Evolutionary conservation across 2,329 filamentous ascomycete genomes (phyloP), one percentile per base, ranked within the genome.

Genomic region (Lachnum nothofagi): DNA sequence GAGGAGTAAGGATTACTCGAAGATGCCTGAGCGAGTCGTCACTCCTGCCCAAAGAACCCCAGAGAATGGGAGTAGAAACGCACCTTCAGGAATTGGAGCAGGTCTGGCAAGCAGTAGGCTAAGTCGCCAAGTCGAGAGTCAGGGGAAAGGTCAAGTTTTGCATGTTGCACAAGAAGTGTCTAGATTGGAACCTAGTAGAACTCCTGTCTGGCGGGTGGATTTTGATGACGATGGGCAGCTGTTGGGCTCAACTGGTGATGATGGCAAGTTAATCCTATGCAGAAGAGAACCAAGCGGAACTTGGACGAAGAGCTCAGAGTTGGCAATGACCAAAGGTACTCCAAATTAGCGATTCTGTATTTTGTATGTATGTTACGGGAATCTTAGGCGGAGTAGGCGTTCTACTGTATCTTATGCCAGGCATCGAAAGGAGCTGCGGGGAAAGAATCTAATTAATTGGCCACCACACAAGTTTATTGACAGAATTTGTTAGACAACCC

Each of bases 241-340:
- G 10, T 70, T 91, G 6, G 82, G 86, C 1, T 86, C 83, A 34
- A 86, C 86, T 1, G 86, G 86, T 3, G 87, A 91, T 55, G 86
- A 91, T 64, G 87, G 85, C 9, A 79, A 74, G 63, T 62, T 85
- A 50, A 67, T 82, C 59, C 79, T 80, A 53, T 84, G 81, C 62
- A 74, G 80, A 12, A 79, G 83, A 65, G 59, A 62, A 31, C 61
- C 61, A 4, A 60, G 51, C 49, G 62, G 62, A 1, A 31, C 49
- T 7, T 64, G 62, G 62, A 60, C 57, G 43, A 64, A 60, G 47
- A 62, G 60, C 29, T 59, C 62, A 1, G 61, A 63, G 42, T 48
- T 65, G 48, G 60, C 55, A 6, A 63, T 65, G 62, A 56, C 52
- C 17, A 55, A 49, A 9, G 44, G 29, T 22, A 14, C 40, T 24